Percentiles rank a stretch among this genome's conserved stretches.
Conservation (phyloP, 2,329 filamentous ascomycete genomes). For the Trichoderma cornu-damae region DNA sequence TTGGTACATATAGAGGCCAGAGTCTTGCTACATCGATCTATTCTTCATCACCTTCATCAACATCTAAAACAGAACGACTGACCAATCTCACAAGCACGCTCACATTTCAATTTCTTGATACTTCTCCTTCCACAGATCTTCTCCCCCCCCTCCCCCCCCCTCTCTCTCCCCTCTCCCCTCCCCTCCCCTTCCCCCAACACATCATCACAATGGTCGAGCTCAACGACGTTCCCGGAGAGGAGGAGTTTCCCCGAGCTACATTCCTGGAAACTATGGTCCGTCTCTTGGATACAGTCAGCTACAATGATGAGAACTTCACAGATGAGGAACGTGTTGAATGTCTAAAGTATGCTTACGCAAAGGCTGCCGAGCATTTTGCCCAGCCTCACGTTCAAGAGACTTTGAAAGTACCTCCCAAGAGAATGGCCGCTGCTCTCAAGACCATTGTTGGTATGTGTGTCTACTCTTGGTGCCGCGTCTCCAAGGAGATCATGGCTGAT, state of each 20-base stretch:
- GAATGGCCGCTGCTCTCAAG: constrained; percentile 16
- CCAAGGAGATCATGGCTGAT: constrained; percentile 22
- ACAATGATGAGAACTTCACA: constrained; percentile 22
- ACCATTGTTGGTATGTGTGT: constrained; percentile 29
- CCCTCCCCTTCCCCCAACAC: no score
- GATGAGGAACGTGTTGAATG: constrained; percentile 1
- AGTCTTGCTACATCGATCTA: not conserved
- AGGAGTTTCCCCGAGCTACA: constrained; percentile 13
- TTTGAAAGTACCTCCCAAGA: constrained; percentile 18
- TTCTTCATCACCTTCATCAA: not conserved
- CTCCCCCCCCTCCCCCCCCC: no score
- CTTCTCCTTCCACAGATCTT: not conserved
- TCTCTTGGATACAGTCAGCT: constrained; percentile 21
- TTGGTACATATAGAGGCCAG: not conserved
- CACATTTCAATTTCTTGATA: not conserved
- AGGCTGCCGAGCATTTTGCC: constrained; percentile 22
- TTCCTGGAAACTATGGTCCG: constrained; percentile 19
- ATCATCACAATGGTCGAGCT: not conserved
- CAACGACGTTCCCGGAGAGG: not conserved
- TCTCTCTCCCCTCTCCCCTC: no score
- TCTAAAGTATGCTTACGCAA: constrained; percentile 20
- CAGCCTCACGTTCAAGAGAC: constrained; percentile 17
- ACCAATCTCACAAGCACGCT: not conserved
- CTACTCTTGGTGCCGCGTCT: constrained; percentile 27
- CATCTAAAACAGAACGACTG: not conserved